These are phyloP conservation scores for Penicillium oxalicum DNA, from an alignment of 2,329 filamentous ascomycete species.

Conservation along the genomic window DNA sequence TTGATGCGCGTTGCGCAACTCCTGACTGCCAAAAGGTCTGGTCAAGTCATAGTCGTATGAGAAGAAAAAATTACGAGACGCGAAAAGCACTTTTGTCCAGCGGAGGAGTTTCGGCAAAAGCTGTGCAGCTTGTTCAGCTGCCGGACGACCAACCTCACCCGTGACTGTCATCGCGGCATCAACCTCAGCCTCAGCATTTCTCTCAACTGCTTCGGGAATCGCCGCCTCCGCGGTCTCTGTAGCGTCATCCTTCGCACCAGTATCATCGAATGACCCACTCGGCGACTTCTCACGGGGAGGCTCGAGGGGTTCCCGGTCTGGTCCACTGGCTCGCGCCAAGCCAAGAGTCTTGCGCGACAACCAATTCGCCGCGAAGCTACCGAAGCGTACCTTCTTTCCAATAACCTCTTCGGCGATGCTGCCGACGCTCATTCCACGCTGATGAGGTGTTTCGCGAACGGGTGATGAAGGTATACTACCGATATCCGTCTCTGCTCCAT, in stretches of 20 bases:
- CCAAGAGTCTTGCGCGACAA: slow-evolving; percentile 81
- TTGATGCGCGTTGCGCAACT: slow-evolving; percentile 40
- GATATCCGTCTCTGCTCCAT: slow-evolving; percentile 24
- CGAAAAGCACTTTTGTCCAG: slow-evolving; percentile 78
- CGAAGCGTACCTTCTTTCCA: slow-evolving; percentile 73
- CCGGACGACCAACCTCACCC: slow-evolving; percentile 6
- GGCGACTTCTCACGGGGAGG: slow-evolving; percentile 22
- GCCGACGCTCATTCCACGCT: slow-evolving; percentile 31
- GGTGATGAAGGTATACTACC: slow-evolving; percentile 24
- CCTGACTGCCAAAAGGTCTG: slow-evolving; percentile 48
- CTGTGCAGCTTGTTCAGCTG: slow-evolving; percentile 43
- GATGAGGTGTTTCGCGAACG: slow-evolving; percentile 17
- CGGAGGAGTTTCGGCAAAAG: slow-evolving; percentile 78
- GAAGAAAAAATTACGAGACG: slow-evolving; percentile 84
- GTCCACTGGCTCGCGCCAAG: slow-evolving; percentile 62
- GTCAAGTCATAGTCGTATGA: slow-evolving; percentile 94
- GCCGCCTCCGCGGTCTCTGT: slow-evolving; percentile 8
- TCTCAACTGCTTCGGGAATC: slow-evolving; percentile 4
- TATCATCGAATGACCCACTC: slow-evolving; percentile 5
- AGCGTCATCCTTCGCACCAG: slow-evolving; percentile 8
- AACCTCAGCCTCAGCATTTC: not conserved
- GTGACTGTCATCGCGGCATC: not conserved
- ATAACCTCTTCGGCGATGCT: slow-evolving; percentile 88
- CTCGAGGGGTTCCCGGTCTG: slow-evolving; percentile 45
- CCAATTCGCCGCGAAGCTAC: slow-evolving; percentile 84